phyloP scores from a whole-genome alignment of 345 rosid genomes.

The Murraya paniculata region DNA sequence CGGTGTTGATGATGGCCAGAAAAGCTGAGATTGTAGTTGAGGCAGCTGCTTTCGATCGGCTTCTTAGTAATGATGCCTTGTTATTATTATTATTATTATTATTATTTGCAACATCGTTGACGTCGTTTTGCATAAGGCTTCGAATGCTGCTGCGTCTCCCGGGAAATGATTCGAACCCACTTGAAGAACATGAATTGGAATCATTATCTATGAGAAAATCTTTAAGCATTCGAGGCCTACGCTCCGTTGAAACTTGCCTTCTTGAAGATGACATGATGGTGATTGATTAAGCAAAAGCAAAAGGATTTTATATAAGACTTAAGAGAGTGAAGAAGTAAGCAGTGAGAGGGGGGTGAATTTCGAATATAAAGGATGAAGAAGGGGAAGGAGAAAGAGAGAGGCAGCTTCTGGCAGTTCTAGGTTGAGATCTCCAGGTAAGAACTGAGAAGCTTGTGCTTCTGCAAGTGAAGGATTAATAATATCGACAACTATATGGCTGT shows the following conservation, averaged over 20 bases:
- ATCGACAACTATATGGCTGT: background rate
- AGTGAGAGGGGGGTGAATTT: constrained; percentile 9
- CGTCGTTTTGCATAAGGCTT: constrained; percentile 16
- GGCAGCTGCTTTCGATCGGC: constrained; percentile 41
- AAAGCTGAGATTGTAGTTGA: constrained; percentile 33
- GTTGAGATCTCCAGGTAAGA: constrained; percentile 52
- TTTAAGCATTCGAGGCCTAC: constrained; percentile 59
- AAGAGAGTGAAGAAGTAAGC: constrained; percentile 14
- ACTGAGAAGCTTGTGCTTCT: constrained; percentile 27
- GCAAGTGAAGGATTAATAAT: constrained; percentile 11
- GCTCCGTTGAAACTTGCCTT: constrained; percentile 23
- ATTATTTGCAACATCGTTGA: background rate
- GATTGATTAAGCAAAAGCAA: background rate
- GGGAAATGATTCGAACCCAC: constrained; percentile 39
- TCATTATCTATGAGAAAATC: constrained; percentile 70
- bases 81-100: background rate
- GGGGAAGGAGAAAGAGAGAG: constrained; percentile 41
- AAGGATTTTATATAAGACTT: background rate
- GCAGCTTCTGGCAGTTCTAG: constrained; percentile 40
- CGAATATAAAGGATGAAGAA: constrained; percentile 16
- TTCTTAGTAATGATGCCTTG: constrained; percentile 28
- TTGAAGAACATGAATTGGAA: constrained; percentile 38
- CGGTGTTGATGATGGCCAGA: constrained; percentile 44
- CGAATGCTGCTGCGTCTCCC: constrained; percentile 14
- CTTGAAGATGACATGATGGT: constrained; percentile 19